Base-by-base conservation (phyloP, 805 yeast genomes). In the Yamadazyma phyllophila region DNA sequence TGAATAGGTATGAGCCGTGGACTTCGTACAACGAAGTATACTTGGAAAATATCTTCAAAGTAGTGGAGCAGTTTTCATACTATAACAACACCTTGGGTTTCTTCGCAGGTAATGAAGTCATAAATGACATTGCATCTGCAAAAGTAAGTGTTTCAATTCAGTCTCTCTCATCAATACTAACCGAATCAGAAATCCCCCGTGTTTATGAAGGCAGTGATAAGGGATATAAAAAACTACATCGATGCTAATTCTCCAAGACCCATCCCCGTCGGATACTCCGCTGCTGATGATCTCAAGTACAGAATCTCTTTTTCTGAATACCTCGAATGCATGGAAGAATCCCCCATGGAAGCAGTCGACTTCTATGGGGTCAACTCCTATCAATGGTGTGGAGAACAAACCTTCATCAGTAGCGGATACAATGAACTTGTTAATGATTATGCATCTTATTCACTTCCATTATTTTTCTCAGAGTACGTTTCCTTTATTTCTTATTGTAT, bases 1-100 rank as follows among this genome's bases (percentile, higher is more conserved):
- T 92, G 58, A 88, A 91, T 62, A 74, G 98, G 51, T 87, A 90
- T 59, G 96, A 91, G 58, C 98, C 98, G 0, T 90, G 97, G 97
- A 82, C 85, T 1, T 77, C 94, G 0, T 92, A 91, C 62, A 88
- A 78, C 51, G 73, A 70, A 8, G 75, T 68, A 1, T 92, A 92
- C 63, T 60, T 88, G 53, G 78, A 77, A 37, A 96, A 88, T 59
- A 80, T 90, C 4, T 87, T 87, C 62, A 79, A 77, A 58, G 85
- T 89, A 7, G 82, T 89, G 12, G 86, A 88, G 44, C 89, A 86
- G 51, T 92, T 92, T 61, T 74, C 95, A 3, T 73, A 78, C 14
- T 92, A 88, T 66, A 88, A 90, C 66, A 92, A 92, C 64, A 90
- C 97, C 0, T 72, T 92, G 45, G 97, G 88, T 0, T 89, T 83